These are phyloP conservation scores for Galerina sulciceps DNA, from an alignment of 768 basidiomycete genomes.

Conservation along the genomic window DNA sequence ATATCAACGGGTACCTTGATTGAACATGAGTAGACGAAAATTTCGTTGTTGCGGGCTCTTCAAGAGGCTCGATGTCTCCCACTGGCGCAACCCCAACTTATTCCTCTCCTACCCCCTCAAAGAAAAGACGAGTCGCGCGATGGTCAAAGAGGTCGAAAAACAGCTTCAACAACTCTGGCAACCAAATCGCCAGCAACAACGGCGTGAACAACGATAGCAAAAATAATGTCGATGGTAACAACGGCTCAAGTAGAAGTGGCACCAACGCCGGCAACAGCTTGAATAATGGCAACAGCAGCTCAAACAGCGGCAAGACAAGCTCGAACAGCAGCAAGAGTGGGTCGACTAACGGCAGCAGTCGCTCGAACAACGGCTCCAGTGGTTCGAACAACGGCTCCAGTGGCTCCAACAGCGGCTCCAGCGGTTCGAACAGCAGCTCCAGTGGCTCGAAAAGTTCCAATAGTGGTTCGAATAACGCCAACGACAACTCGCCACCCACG, in stretches of 20 bases:
- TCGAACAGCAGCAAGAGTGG: too few species aligned
- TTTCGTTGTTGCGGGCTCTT: not conserved
- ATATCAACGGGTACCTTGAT: not conserved
- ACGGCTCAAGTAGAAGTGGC: not conserved
- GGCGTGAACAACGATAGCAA: not conserved
- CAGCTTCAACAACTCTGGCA: not conserved
- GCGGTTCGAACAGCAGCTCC: too few species aligned
- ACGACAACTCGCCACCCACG: not conserved
- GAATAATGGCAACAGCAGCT: too few species aligned
- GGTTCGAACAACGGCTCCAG: too few species aligned
- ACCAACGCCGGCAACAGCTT: too few species aligned
- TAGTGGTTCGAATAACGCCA: not conserved
- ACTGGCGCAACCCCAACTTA: not conserved
- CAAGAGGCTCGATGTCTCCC: conserved; percentile 5
- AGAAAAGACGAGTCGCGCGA: not conserved
- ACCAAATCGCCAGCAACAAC: not conserved
- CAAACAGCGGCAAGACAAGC: too few species aligned
- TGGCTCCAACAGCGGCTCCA: too few species aligned
- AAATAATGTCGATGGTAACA: too few species aligned
- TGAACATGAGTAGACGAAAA: not conserved
- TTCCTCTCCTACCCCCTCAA: not conserved
- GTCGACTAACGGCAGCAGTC: too few species aligned
- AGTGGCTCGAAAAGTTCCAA: too few species aligned
- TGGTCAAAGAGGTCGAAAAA: not conserved
- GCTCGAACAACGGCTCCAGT: too few species aligned